Percentiles rank a stretch among this genome's conserved stretches.
Evolutionary conservation across 208 protist species (phyloP).

Genomic region (Acanthamoeba castellanii): DNA sequence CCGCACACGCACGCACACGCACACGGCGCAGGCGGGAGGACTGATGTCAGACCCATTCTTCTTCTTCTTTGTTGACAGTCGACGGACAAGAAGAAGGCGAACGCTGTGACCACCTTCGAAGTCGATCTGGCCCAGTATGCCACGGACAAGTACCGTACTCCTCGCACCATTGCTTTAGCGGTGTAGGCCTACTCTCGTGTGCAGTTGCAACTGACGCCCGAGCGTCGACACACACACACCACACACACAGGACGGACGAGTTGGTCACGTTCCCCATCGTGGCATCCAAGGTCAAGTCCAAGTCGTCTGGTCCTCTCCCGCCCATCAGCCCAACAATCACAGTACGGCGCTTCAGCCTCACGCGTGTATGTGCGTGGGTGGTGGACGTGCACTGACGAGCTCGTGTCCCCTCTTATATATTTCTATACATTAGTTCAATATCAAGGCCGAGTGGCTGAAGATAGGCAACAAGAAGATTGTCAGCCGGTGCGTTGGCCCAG

Average conservation of each 20-base stretch:
- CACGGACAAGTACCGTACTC: constrained; percentile 34
- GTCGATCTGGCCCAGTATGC: constrained; percentile 60
- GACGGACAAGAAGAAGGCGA: constrained; percentile 39
- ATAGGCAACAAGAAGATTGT: constrained; percentile 69
- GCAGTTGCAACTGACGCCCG: background rate
- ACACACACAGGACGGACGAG: constrained; percentile 2
- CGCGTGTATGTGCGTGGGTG: no score
- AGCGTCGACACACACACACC: no score
- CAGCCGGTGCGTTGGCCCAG: background rate
- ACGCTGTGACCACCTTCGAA: constrained; percentile 26
- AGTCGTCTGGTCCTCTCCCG: background rate
- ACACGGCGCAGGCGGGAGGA: no score
- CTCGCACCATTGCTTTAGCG: background rate
- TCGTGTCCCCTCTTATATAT: background rate
- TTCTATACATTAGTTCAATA: background rate
- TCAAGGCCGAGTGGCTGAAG: constrained; percentile 70
- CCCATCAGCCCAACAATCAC: constrained; percentile 10
- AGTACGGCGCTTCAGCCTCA: background rate
- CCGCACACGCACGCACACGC: no score
- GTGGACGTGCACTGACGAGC: background rate
- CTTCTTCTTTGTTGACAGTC: background rate
- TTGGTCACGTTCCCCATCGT: constrained; percentile 40
- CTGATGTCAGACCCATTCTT: no score
- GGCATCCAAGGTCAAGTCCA: constrained; percentile 27
- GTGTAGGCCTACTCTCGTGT: background rate